Evolutionary conservation across 106 monocot genomes (phyloP).

Genomic region (Acanthochlamys bracteata): DNA sequence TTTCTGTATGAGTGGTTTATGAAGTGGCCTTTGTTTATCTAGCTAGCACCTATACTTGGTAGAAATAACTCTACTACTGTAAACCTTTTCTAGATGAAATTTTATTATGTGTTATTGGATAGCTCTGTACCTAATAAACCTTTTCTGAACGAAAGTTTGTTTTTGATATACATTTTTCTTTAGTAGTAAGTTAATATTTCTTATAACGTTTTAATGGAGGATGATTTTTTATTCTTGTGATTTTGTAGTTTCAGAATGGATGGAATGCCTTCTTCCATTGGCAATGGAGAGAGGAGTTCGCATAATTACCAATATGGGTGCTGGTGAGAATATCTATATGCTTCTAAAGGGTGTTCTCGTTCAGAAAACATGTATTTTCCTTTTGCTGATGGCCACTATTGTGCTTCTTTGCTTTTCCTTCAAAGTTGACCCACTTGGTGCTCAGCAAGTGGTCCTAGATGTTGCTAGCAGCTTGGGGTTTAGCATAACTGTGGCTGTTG

Average conservation of each 20-base stretch:
- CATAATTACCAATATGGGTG: conserved; percentile 97
- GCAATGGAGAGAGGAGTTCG: conserved; percentile 68
- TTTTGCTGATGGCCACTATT: neutral
- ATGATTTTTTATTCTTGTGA: neutral
- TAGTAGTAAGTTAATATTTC: neutral
- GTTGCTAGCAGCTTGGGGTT: conserved; percentile 39
- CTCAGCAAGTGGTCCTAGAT: conserved; percentile 60
- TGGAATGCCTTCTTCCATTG: conserved; percentile 71
- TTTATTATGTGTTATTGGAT: no score
- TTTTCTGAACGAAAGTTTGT: no score
- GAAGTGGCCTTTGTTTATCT: no score
- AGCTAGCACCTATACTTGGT: no score
- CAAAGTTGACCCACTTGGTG: conserved; percentile 86
- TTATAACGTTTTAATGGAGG: neutral
- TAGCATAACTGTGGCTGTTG: conserved; percentile 47
- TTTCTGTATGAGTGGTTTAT: no score
- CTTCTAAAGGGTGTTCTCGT: neutral
- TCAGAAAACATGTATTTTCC: neutral
- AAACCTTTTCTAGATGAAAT: no score
- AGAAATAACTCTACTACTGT: no score
- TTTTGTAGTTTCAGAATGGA: conserved; percentile 75
- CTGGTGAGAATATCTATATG: conserved; percentile 29
- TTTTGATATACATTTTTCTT: neutral
- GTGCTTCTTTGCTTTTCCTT: neutral
- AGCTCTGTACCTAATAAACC: no score